Conservation (phyloP, 2,329 filamentous ascomycete genomes). For the Calonectria montana region DNA sequence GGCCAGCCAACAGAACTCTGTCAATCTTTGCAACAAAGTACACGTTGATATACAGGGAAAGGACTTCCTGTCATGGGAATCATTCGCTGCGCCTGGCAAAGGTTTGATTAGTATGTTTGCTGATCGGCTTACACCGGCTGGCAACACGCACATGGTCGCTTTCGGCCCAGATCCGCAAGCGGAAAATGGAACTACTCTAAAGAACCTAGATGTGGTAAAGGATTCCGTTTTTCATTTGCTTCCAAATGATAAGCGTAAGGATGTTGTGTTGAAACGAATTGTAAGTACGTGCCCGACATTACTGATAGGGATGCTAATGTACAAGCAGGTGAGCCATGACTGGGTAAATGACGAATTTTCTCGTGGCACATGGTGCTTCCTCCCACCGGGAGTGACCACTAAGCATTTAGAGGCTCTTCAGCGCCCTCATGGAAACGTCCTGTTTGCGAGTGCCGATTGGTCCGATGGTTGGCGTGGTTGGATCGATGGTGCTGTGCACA, state of each 20-base stretch:
- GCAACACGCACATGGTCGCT: slow-evolving; percentile 16
- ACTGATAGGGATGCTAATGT: neutral
- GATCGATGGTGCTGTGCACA: slow-evolving; percentile 21
- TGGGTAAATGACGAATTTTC: slow-evolving; percentile 3
- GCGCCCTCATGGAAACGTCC: slow-evolving; percentile 9
- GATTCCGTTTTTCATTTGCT: neutral
- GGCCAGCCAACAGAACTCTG: neutral
- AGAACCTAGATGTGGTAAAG: neutral
- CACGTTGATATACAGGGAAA: slow-evolving; percentile 17
- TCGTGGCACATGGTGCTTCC: neutral
- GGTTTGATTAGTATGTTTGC: slow-evolving; percentile 13
- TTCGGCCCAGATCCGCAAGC: slow-evolving; percentile 19
- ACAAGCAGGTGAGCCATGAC: neutral
- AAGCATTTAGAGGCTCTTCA: slow-evolving; percentile 14
- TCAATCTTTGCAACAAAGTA: slow-evolving; percentile 19
- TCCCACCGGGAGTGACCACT: neutral
- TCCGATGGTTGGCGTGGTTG: slow-evolving; percentile 21
- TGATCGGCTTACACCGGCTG: slow-evolving; percentile 13
- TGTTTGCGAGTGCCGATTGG: slow-evolving; percentile 21
- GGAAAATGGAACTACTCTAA: neutral
- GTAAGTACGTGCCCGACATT: neutral
- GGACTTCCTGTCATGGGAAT: slow-evolving; percentile 18
- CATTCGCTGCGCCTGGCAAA: neutral
- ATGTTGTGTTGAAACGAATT: slow-evolving; percentile 8
- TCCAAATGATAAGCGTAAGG: neutral